These are phyloP conservation scores for Amphicarpaea edgeworthii DNA, from an alignment of 306 rosid species.

Conservation along the genomic window DNA sequence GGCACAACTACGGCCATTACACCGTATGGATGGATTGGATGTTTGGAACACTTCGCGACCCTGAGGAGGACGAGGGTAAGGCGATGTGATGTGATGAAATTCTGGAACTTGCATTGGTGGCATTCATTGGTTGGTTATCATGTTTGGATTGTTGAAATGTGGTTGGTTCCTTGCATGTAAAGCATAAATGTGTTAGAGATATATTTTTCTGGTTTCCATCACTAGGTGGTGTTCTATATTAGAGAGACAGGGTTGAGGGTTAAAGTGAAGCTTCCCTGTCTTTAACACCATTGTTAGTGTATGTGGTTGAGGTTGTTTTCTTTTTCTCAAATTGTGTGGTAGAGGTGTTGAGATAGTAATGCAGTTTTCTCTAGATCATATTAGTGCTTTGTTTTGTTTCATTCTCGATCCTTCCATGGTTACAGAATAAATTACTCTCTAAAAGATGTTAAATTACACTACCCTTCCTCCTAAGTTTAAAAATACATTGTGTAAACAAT, in stretches of 20 bases:
- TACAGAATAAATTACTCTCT: not conserved
- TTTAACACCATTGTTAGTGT: slow-evolving; percentile 34
- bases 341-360: slow-evolving; percentile 24
- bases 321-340: slow-evolving; percentile 32
- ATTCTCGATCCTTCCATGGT: not conserved
- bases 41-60: slow-evolving; percentile 90
- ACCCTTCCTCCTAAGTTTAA: not conserved
- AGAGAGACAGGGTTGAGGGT: slow-evolving; percentile 32
- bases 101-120: not conserved
- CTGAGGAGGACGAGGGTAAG: slow-evolving; percentile 62
- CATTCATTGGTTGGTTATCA: not conserved
- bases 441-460: not conserved
- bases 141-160: slow-evolving; percentile 7
- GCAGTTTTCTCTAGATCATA: slow-evolving; percentile 8
- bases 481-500: too few species aligned
- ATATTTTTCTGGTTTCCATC: slow-evolving; percentile 32
- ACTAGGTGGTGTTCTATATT: slow-evolving; percentile 23
- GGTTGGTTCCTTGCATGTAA: slow-evolving; percentile 41
- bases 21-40: slow-evolving; percentile 98
- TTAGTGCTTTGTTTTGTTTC: not conserved
- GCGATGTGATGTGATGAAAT: slow-evolving; percentile 56
- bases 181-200: slow-evolving; percentile 36
- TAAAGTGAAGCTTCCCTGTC: slow-evolving; percentile 19
- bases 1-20: slow-evolving; percentile 93
- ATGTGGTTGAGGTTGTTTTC: slow-evolving; percentile 38